A percentile compares a stretch with the other conserved stretches of the same genome.
Evolutionary conservation across 1,284 basidiomycete species (phyloP).

Genomic region (Apiotrichum gracile): DNA sequence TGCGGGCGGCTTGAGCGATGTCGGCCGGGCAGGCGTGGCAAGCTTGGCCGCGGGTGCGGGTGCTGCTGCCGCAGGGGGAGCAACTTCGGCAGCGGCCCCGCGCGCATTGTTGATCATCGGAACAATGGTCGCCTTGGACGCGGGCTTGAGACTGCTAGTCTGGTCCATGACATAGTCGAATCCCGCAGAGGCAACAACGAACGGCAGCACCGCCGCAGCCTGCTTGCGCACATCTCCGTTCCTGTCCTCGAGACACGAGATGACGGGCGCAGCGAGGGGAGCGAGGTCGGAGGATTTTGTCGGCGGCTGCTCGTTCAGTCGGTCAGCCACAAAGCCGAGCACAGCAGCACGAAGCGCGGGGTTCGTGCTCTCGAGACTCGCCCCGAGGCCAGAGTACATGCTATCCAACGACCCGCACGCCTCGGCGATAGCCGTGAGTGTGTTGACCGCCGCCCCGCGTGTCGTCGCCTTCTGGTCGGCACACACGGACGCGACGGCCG

Average conservation of each 20-base stretch:
- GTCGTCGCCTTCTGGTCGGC: constrained; percentile 90
- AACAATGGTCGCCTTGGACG: constrained; percentile 75
- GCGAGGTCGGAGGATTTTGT: constrained; percentile 63
- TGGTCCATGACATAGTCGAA: constrained; percentile 82
- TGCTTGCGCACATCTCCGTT: constrained; percentile 87
- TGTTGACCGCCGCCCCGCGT: constrained; percentile 68
- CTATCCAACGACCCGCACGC: constrained; percentile 78
- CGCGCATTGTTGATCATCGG: constrained; percentile 73
- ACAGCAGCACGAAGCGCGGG: constrained; percentile 81
- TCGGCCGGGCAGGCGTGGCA: constrained; percentile 19
- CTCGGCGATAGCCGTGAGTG: constrained; percentile 75
- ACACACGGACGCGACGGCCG: constrained; percentile 75
- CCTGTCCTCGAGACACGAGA: constrained; percentile 84
- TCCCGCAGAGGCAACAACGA: constrained; percentile 69
- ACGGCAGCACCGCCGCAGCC: constrained; percentile 74
- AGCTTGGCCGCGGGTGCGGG: not conserved
- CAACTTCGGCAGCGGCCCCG: constrained; percentile 30
- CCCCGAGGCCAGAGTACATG: constrained; percentile 69
- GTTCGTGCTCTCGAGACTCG: constrained; percentile 78
- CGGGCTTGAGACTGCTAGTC: constrained; percentile 81
- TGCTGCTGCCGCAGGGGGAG: constrained; percentile 17
- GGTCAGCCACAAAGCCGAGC: constrained; percentile 68
- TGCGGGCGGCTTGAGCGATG: constrained; percentile 20
- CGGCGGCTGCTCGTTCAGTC: constrained; percentile 43
- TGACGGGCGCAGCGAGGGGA: constrained; percentile 63